A percentile compares a stretch with the other conserved stretches of the same genome.
These are phyloP conservation scores for Tritrichomonas musculus DNA, from an alignment of 208 protist genomes.

Conservation along the genomic window DNA sequence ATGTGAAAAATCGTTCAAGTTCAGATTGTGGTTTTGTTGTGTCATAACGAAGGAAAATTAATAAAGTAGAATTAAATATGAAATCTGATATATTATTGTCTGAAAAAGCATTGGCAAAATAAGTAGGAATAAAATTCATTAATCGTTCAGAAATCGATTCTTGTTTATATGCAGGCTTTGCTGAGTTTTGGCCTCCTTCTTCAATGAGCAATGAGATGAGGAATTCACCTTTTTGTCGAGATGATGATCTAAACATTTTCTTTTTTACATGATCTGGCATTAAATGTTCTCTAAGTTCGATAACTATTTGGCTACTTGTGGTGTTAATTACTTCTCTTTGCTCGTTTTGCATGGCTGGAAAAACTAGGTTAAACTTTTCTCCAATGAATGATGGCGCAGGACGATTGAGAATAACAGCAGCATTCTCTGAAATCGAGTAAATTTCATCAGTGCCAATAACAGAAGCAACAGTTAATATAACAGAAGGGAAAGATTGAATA, in stretches of 20 bases:
- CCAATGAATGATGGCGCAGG: background rate
- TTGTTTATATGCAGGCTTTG: too few species aligned
- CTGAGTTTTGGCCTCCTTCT: background rate
- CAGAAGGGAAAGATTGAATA: background rate
- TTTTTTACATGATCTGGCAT: background rate
- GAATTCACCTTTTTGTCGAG: background rate
- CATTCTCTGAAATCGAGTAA: background rate
- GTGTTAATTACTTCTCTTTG: too few species aligned
- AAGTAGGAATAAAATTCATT: too few species aligned
- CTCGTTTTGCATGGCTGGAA: background rate
- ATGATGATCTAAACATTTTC: background rate
- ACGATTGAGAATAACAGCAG: background rate
- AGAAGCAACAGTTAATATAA: background rate
- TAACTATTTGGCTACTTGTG: too few species aligned
- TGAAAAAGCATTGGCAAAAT: too few species aligned
- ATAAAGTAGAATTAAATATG: too few species aligned
- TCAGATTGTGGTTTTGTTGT: too few species aligned
- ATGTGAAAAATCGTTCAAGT: too few species aligned
- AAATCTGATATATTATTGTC: too few species aligned
- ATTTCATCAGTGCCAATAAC: background rate
- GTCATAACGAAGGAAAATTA: too few species aligned
- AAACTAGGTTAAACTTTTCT: background rate
- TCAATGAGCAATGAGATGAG: background rate
- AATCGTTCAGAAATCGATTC: too few species aligned
- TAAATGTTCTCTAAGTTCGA: background rate